These are phyloP conservation scores for Yamadazyma songkhlaensis DNA, from an alignment of 1,139 yeast species.

Conservation along the genomic window DNA sequence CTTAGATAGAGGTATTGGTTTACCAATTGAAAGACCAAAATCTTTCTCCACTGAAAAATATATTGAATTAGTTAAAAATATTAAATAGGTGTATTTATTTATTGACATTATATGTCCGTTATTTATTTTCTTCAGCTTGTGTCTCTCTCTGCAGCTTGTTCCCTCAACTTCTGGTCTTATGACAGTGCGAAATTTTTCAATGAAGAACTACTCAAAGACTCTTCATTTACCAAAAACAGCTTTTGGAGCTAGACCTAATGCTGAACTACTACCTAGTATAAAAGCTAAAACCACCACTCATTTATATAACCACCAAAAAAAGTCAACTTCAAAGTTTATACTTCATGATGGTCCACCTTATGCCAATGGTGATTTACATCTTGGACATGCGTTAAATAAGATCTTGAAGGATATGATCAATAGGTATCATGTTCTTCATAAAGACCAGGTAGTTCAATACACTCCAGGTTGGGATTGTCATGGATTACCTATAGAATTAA, in stretches of 20 bases:
- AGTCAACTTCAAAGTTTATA: slow-evolving; percentile 39
- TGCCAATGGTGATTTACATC: slow-evolving; percentile 90
- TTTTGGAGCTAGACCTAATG: slow-evolving; percentile 21
- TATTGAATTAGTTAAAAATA: slow-evolving; percentile 58
- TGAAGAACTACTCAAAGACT: slow-evolving; percentile 27
- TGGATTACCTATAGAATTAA: slow-evolving; percentile 92
- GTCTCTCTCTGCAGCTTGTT: too few species aligned
- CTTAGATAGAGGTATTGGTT: slow-evolving; percentile 92
- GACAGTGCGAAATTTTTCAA: not conserved
- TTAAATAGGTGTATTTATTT: slow-evolving; percentile 16
- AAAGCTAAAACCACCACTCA: not conserved
- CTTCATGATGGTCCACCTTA: slow-evolving; percentile 98
- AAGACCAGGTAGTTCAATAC: slow-evolving; percentile 63
- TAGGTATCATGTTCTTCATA: slow-evolving; percentile 59
- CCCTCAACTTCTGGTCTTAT: too few species aligned
- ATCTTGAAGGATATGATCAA: slow-evolving; percentile 81
- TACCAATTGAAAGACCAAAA: slow-evolving; percentile 98
- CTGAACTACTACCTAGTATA: not conserved
- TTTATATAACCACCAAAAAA: not conserved
- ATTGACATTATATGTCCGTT: slow-evolving; percentile 7
- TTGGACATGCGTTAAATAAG: slow-evolving; percentile 93
- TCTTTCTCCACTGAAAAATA: slow-evolving; percentile 78
- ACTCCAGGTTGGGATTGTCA: slow-evolving; percentile 99
- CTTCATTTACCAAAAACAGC: slow-evolving; percentile 39
- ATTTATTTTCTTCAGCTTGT: too few species aligned